Evolutionary conservation across 2,329 filamentous ascomycete genomes (phyloP), one percentile per base, ranked within the genome.

Genomic region (Colletotrichum musae): DNA sequence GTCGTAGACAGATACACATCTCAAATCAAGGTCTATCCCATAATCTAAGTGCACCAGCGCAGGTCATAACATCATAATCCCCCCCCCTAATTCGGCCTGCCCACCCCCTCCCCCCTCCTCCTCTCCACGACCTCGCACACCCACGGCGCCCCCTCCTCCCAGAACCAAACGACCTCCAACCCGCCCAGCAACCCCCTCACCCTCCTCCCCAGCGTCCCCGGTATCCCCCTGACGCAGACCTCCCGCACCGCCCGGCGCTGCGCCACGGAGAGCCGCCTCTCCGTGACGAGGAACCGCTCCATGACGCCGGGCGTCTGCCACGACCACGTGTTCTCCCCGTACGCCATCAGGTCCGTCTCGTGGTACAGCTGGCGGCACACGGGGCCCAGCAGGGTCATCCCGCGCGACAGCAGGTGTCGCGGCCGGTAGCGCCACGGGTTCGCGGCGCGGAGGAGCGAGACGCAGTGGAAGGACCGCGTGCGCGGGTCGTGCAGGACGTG

Each of bases 351-450:
- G 2, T 74, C 74, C 16, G 80, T 80, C 70, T 80, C 80, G 62
- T 76, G 72, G 74, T 81, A 79, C 15, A 81, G 76, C 73, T 80
- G 79, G 39, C 80, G 75, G 70, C 78, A 81, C 21, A 79, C 77
- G 4, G 71, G 68, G 3, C 77, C 77, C 2, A 81, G 75, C 18
- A 80, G 72, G 7, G 77, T 79, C 65, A 81, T 60, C 3, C 74
- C 76, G 12, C 64, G 64, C n/a, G 47, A 39, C 15, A 59, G 53
- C 3, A 67, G 2, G 16, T 58, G 52, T 10, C 43, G 51, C 2
- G 18, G 6, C 12, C 58, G 41, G 48, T 64, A 64, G 2, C 28
- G 43, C 77, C 77, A 80, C 0, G 79, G 79, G 50, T 80, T 75
- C 43, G 77, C 72, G 48, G 72, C 58, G 13, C 70, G 64, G 7